Conservation (phyloP, 768 basidiomycete species). For the Lactifluus hygrophoroides region DNA sequence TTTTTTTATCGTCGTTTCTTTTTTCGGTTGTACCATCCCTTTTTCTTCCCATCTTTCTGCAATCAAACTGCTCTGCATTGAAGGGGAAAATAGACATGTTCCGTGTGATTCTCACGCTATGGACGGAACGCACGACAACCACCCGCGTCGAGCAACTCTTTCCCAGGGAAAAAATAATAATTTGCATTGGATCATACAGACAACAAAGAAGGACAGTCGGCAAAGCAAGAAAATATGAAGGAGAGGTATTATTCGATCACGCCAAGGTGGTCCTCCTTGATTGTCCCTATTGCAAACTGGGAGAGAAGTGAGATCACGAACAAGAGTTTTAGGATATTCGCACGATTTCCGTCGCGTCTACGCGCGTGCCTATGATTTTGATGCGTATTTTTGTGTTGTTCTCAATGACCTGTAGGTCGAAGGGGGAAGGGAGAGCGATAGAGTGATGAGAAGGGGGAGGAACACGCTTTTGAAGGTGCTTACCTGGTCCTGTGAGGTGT, state of each 20-base stretch:
- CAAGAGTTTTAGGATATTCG: slow-evolving; percentile 26
- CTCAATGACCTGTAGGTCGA: slow-evolving; percentile 65
- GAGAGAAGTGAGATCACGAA: neutral
- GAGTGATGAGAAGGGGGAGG: neutral
- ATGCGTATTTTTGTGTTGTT: slow-evolving; percentile 87
- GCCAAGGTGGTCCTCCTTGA: slow-evolving; percentile 96
- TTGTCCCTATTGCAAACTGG: slow-evolving; percentile 94
- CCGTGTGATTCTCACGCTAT: no score
- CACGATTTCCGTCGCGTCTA: slow-evolving; percentile 97
- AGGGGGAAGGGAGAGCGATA: neutral
- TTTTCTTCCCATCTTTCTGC: neutral
- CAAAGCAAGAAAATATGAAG: neutral
- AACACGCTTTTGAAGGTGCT: neutral
- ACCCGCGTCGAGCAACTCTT: no score
- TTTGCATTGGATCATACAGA: neutral
- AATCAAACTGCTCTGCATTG: neutral
- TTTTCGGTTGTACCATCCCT: neutral
- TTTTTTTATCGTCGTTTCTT: neutral
- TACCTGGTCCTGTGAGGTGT: slow-evolving; percentile 84
- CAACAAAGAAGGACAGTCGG: neutral
- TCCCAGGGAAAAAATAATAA: neutral
- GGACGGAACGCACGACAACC: no score
- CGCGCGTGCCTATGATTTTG: slow-evolving; percentile 97
- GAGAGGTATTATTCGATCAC: slow-evolving; percentile 58
- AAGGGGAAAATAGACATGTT: neutral